Evolutionary conservation across 148 eudicot species (phyloP), one percentile per base, ranked within the genome.

Genomic region (Selenicereus undatus): DNA sequence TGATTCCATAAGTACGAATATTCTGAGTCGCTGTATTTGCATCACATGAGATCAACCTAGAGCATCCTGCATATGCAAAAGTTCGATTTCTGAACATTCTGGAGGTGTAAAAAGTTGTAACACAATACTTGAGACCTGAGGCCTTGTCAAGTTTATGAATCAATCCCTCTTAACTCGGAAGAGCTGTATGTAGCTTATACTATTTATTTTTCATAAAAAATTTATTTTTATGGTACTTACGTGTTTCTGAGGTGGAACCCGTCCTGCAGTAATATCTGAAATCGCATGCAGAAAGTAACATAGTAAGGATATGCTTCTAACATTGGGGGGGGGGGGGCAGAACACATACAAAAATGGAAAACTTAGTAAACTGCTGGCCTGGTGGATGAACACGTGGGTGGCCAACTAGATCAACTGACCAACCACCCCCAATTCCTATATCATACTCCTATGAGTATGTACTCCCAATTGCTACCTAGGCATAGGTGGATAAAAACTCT

Each of bases 191-290:
- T 39, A 39, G 71, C 64, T 20, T 62, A 56, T 22, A 65, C 35
- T 51, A 18, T 0, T 48, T 10, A 32, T 1, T 48, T 48, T 48
- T 10, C 1, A 9, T 5, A 11, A 48, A 48, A 76, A 52, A 22
- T 74, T 69, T 52, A 74, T 52, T 27, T 66, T 27, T 10, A 30
- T 70, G 77, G 82, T 70, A 88, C 98, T 86, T 91, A 96, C 99
- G 88, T 27, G 77, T 83, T 83, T 93, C 82, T 62, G 85, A 56
- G 20, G 90, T 93, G 43, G 99, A 91, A 71, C 99, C 99, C 82
- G 74, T 87, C 83, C 91, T 81, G 89, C 99, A 96, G 88, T 92
- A 96, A 87, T 93, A 77, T 82, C 99, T 96, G 91, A 35, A 79
- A 89, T 81, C 35, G 74, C 79, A 83, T 45, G 58, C 24, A 84